Base-by-base conservation (phyloP, 768 basidiomycete species). In the Tylopilus felleus region DNA sequence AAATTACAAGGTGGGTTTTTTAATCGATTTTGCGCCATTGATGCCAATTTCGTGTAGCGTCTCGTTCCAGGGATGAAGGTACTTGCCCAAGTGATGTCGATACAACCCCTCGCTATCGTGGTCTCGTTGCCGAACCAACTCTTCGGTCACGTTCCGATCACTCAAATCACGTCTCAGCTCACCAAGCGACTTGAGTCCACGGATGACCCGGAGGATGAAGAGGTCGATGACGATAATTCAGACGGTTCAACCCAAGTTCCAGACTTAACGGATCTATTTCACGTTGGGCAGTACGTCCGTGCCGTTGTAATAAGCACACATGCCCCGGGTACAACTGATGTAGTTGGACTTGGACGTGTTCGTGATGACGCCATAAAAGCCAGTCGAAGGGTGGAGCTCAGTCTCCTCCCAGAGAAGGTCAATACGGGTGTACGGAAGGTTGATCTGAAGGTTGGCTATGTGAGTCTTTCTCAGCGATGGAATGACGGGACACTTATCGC, bases 91-190 rank as follows among this genome's bases (percentile, higher is more conserved):
- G 80, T 99, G 48, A 79, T 91, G 60, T 81, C 88, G 25, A 81
- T 98, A 49, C 84, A 92, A 57, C 90, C 95, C 12, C 83, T 99
- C 33, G 88, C 92, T 42, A 80, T 99, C 55, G 80, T 98, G 53
- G 77, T 98, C 27, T 98, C 96, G 17, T 78, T 99, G n/a, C 96
- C 97, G 17, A 91, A 95, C 63, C 95, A 98, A 72, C 83, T 99
- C 36, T 81, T 90, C 60, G 97, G 83, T 9, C 93, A 99, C 71
- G 79, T 98, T 31, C 95, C 96, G 22, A 92, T 99, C 59, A 98
- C 95, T 38, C 86, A 94, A 69, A 80, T 98, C 53, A 90, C 93
- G 14, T 72, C 81, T 29, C 86, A 90, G 64, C 78, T 93, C 54
- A 98, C 93, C 8, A 61, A 71, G 27, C 74, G 80, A 19, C 77